A percentile compares a stretch with the other conserved stretches of the same genome.
Evolutionary conservation across 2,329 filamentous ascomycete genomes (phyloP).

Genomic region (Colletotrichum incanum): DNA sequence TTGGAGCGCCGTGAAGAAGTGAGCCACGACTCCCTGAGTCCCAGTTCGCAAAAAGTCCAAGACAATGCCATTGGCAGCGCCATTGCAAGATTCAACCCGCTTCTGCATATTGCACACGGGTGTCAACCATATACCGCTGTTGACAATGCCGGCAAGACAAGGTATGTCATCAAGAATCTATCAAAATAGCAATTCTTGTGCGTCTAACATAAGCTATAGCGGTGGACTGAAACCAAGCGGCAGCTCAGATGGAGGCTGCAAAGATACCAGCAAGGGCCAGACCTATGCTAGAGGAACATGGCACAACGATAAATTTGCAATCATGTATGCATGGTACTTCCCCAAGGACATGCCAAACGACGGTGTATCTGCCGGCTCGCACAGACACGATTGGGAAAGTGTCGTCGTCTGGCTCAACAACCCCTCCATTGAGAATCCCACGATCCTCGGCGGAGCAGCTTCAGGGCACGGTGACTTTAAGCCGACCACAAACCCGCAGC

Average conservation of each 20-base stretch:
- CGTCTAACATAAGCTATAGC: constrained; percentile 43
- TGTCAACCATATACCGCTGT: constrained; percentile 33
- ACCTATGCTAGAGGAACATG: constrained; percentile 54
- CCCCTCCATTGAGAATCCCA: constrained; percentile 46
- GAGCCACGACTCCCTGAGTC: constrained; percentile 16
- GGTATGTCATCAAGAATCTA: background rate
- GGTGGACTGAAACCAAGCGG: constrained; percentile 55
- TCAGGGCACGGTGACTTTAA: constrained; percentile 57
- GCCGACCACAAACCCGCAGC: constrained; percentile 43
- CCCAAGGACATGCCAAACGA: constrained; percentile 60
- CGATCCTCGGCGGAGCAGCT: constrained; percentile 55
- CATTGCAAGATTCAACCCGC: constrained; percentile 33
- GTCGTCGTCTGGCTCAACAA: constrained; percentile 53
- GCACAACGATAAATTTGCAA: constrained; percentile 51
- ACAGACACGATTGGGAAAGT: constrained; percentile 60
- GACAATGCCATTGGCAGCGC: constrained; percentile 16
- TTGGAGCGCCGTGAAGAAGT: constrained; percentile 4
- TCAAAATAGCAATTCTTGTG: background rate
- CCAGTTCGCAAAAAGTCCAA: background rate
- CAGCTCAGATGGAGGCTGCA: constrained; percentile 51
- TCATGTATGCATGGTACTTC: constrained; percentile 64
- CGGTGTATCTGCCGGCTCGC: constrained; percentile 50
- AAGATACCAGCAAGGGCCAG: constrained; percentile 53
- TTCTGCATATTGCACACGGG: constrained; percentile 34
- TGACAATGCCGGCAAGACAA: constrained; percentile 22